phyloP scores from a whole-genome alignment of 257 asterid species.

The Solanum paucissectum region DNA sequence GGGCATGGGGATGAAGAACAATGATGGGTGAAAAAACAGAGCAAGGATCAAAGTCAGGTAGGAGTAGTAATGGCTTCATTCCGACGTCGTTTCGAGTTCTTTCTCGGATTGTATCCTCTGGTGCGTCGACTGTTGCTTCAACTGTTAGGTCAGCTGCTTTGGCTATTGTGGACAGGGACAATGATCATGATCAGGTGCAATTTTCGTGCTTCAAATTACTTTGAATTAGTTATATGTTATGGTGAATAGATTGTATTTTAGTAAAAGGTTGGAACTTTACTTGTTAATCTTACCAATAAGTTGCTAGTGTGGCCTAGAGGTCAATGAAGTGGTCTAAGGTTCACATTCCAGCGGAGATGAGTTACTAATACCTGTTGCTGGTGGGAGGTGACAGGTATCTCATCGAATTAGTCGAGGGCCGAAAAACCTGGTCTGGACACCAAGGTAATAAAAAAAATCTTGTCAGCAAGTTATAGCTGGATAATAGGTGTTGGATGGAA shows the following conservation, averaged over 20 bases:
- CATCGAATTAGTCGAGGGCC: background rate
- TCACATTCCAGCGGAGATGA: background rate
- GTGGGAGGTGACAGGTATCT: background rate
- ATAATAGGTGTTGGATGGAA: background rate
- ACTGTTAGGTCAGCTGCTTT: constrained; percentile 87
- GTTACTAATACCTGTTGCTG: background rate
- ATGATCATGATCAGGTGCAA: constrained; percentile 54
- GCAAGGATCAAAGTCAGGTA: constrained; percentile 10
- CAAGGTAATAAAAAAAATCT: too few relatives aligned
- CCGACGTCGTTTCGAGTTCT: constrained; percentile 65
- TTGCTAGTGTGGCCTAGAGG: background rate
- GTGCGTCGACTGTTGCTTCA: constrained; percentile 76
- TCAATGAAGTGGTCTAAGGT: background rate
- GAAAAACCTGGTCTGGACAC: background rate
- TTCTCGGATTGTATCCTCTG: constrained; percentile 65
- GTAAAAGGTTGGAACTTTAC: constrained; percentile 2
- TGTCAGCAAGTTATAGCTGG: background rate
- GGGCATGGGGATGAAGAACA: constrained; percentile 37
- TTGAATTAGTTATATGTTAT: background rate
- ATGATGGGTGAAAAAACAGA: constrained; percentile 33
- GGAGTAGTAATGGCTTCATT: constrained; percentile 40
- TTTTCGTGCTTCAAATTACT: background rate
- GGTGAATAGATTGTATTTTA: background rate
- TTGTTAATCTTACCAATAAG: background rate
- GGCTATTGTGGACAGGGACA: constrained; percentile 64